A percentile compares a stretch with the other conserved stretches of the same genome.
Conservation (phyloP, 768 basidiomycete species). For the Pulveroboletus sp. region DNA sequence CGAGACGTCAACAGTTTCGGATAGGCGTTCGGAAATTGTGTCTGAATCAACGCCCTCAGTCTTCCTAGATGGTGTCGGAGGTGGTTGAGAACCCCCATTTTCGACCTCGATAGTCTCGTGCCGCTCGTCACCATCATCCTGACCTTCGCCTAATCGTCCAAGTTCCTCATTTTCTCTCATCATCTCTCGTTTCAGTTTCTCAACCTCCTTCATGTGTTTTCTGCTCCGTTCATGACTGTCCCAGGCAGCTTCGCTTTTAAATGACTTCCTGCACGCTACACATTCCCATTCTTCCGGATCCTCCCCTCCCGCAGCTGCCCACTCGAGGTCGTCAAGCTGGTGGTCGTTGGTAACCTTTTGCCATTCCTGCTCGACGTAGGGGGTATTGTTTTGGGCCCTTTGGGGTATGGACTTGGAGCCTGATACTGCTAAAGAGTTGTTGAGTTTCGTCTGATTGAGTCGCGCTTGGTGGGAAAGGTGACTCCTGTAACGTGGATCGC, state of each 20-base stretch:
- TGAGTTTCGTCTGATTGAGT: constrained; percentile 28
- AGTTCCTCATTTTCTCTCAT: constrained; percentile 64
- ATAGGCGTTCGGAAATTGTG: background rate
- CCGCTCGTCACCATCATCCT: constrained; percentile 18
- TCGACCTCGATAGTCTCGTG: constrained; percentile 9
- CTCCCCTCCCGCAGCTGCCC: constrained; percentile 67
- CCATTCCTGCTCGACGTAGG: constrained; percentile 87
- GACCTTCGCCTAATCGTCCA: constrained; percentile 41
- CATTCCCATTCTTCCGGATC: constrained; percentile 88
- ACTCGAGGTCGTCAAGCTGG: constrained; percentile 55
- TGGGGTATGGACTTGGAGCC: constrained; percentile 21
- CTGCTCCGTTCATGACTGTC: constrained; percentile 93
- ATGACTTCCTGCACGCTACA: constrained; percentile 87
- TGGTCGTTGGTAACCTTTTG: constrained; percentile 52
- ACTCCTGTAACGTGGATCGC: constrained; percentile 82
- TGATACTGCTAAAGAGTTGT: constrained; percentile 31
- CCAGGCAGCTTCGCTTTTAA: constrained; percentile 92
- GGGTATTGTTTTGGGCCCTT: constrained; percentile 27
- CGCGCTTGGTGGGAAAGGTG: constrained; percentile 49
- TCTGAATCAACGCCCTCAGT: constrained; percentile 1
- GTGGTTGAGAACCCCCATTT: constrained; percentile 8
- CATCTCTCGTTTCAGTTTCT: constrained; percentile 75
- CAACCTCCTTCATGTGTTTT: constrained; percentile 88
- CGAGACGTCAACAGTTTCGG: background rate
- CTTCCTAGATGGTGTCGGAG: constrained; percentile 11